These are phyloP conservation scores for Fusarium virguliforme DNA, from an alignment of 2,329 filamentous ascomycete genomes.

Conservation along the genomic window DNA sequence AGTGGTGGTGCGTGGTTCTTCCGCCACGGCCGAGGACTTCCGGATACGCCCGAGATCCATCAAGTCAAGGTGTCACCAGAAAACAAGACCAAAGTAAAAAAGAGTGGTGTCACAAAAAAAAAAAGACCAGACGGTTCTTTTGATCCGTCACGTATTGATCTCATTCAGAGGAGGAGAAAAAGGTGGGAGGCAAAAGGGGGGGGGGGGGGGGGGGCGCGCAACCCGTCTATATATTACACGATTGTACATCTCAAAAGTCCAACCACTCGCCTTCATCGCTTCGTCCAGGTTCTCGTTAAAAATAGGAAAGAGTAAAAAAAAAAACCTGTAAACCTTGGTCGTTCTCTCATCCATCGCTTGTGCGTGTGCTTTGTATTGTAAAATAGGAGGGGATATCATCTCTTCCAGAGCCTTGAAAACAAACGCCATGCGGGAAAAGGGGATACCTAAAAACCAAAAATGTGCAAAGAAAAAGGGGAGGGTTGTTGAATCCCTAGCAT, in stretches of 20 bases:
- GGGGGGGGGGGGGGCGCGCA: background rate
- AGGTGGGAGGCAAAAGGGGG: constrained; percentile 13
- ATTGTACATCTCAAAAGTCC: constrained; percentile 33
- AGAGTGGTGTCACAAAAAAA: background rate
- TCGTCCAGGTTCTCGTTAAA: background rate
- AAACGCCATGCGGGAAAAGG: constrained; percentile 48
- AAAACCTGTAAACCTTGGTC: constrained; percentile 26
- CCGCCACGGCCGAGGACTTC: constrained; percentile 41
- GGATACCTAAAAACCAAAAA: background rate
- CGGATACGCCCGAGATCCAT: constrained; percentile 18
- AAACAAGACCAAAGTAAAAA: background rate
- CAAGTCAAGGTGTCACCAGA: constrained; percentile 13
- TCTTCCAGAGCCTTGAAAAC: constrained; percentile 46
- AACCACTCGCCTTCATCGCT: constrained; percentile 19
- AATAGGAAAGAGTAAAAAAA: constrained; percentile 24
- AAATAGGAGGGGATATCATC: constrained; percentile 51
- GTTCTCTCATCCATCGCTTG: constrained; percentile 32
- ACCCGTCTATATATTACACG: constrained; percentile 49
- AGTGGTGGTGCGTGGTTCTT: constrained; percentile 18
- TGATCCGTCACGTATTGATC: constrained; percentile 5
- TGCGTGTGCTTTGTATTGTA: constrained; percentile 37
- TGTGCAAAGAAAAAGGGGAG: constrained; percentile 1
- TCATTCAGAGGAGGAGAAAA: constrained; percentile 18
- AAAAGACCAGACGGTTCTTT: background rate
- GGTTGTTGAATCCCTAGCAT: background rate